Evolutionary conservation across 768 basidiomycete species (phyloP), one percentile per base, ranked within the genome.

Genomic region (Scleroderma citrinum): DNA sequence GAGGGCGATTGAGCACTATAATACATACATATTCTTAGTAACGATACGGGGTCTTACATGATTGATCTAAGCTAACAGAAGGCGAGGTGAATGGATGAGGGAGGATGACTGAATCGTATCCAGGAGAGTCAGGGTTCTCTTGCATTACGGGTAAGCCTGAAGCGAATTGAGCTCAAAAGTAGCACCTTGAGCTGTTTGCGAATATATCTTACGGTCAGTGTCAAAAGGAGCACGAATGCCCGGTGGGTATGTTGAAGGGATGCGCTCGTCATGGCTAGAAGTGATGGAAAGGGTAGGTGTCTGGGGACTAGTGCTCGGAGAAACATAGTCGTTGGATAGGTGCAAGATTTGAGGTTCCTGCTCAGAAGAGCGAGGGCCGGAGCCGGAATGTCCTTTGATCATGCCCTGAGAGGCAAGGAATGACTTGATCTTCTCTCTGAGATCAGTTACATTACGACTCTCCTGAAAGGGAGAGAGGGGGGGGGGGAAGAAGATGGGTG

Each of bases 321-420:
- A 72, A 38, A 57, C 53, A 51, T 71, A 74, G 36, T 69, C 67
- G 70, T 53, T 69, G 57, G 60, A 85, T 68, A 58, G 71, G 65
- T 53, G 19, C 3, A 87, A 72, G 49, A 83, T 72, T 39, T 75
- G 76, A 13, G 73, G 76, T 30, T 80, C 81, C 16, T 76, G 76
- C 2, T 83, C 83, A 31, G 71, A 59, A 19, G 71, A 66, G 38
- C 83, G 81, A 17, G 83, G 74, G 2, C 79, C 82, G 23, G 83
- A 70, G 48, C 84, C 84, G 17, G 88, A 85, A 59, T 90, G 87
- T 24, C 89, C 89, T 68, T 91, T 91, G 67, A 92, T 90, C 86
- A 90, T 87, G 42, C 88, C 88, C 64, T 90, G 86, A 0, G 85
- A 78, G 0, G 85, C 85, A 20, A 91, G 75, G 59, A 87, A 87